Base-by-base conservation (phyloP, 352 stramenopile genomes). In the Thalassiosira delicatula region DNA sequence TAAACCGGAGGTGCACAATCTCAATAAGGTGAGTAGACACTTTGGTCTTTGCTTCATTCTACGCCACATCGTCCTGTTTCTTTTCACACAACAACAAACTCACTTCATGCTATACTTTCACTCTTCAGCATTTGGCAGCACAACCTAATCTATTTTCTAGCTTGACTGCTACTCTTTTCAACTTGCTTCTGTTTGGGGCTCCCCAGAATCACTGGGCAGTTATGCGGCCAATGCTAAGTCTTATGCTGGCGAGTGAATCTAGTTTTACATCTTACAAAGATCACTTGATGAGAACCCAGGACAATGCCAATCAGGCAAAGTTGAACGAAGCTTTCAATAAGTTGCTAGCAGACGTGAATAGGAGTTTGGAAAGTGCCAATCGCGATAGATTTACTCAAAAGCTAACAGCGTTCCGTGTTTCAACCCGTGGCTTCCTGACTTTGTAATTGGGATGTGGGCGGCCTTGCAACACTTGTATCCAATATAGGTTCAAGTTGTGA, bases 381-480 rank as follows among this genome's bases (percentile, higher is more conserved):
- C 94, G 97, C 57, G 97, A 99, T 93, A 95, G 97, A 79, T 99
- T 99, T 78, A 99, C 97, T 29, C 97, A 99, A 86, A 97, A 96
- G 69, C 90, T 99, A 21, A 97, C 96, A 19, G 94, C 97, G 62
- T 99, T 99, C 89, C 95, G 97, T 54, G 96, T 98, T 66, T 95
- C 96, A 25, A 92, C 98, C 62, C 93, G 96, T 66, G 85, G 94
- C 56, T 98, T 99, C 85, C 90, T 99, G 35, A 98, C 96, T 2
- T 76, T 95, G 25, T 96, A 90, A 83, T 63, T n/a, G n/a, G n/a
- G n/a, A n/a, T n/a, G n/a, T n/a, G n/a, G n/a, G n/a, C n/a, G n/a
- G n/a, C n/a, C n/a, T n/a, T n/a, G n/a, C n/a, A n/a, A n/a, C n/a
- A n/a, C n/a, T n/a, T n/a, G n/a, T n/a, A n/a, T n/a, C n/a, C n/a